These are phyloP conservation scores for Pezicula neosporulosa DNA, from an alignment of 2,329 filamentous ascomycete species.

Conservation along the genomic window DNA sequence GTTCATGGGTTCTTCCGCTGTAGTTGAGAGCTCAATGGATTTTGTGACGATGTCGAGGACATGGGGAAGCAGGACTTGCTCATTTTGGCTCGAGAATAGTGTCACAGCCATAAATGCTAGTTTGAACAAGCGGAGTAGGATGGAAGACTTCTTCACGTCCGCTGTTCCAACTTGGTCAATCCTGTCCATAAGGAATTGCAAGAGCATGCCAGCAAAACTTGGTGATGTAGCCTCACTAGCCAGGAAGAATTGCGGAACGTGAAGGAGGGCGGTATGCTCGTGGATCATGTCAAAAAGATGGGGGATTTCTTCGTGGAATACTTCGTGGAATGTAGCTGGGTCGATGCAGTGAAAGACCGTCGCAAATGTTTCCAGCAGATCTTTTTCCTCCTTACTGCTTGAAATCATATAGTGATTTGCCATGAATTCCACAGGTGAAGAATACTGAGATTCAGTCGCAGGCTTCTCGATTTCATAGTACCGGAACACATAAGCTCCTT, in stretches of 20 bases:
- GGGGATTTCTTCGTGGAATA: slow-evolving; percentile 96
- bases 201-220: slow-evolving; percentile 95
- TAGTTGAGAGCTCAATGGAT: slow-evolving; percentile 93
- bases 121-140: slow-evolving; percentile 92
- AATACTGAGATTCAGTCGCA: slow-evolving; percentile 66
- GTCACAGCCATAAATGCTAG: slow-evolving; percentile 99
- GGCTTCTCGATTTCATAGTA: slow-evolving; percentile 93
- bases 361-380: slow-evolving; percentile 93
- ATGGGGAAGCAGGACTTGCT: slow-evolving; percentile 91
- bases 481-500: slow-evolving; percentile 92
- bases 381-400: slow-evolving; percentile 94
- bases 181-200: slow-evolving; percentile 95
- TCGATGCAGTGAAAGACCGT: slow-evolving; percentile 99
- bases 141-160: slow-evolving; percentile 89
- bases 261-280: slow-evolving; percentile 87
- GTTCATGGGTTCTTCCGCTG: slow-evolving; percentile 96
- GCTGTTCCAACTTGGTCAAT: slow-evolving; percentile 92
- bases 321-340: slow-evolving; percentile 96
- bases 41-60: slow-evolving; percentile 97
- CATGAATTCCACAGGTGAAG: slow-evolving; percentile 86
- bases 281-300: slow-evolving; percentile 98
- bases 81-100: slow-evolving; percentile 89
- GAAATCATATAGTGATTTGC: slow-evolving; percentile 94
- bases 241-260: slow-evolving; percentile 96
- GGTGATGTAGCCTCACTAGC: slow-evolving; percentile 98